Evolutionary conservation across 2,329 filamentous ascomycete genomes (phyloP).

Genomic region (Penicillium sp.): DNA sequence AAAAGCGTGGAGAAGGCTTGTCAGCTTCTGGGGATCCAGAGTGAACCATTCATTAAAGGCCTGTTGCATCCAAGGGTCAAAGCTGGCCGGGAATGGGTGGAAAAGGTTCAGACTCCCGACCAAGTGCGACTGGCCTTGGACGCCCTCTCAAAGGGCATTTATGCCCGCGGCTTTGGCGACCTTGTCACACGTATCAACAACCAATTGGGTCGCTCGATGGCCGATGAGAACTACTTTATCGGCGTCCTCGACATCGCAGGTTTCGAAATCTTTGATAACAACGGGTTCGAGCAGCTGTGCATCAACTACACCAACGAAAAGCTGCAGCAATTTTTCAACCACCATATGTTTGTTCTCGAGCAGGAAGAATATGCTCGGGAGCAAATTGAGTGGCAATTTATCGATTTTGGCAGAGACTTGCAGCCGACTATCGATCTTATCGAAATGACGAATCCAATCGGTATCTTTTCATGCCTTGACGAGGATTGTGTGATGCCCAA

Average conservation of each 20-base stretch:
- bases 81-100: constrained; percentile 94
- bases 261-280: constrained; percentile 97
- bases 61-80: constrained; percentile 90
- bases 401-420: constrained; percentile 93
- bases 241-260: constrained; percentile 98
- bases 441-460: constrained; percentile 91
- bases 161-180: constrained; percentile 91
- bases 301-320: constrained; percentile 99
- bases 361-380: constrained; percentile 97
- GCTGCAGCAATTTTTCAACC: constrained; percentile 98
- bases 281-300: constrained; percentile 97
- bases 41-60: constrained; percentile 80
- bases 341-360: constrained; percentile 99
- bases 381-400: constrained; percentile 99
- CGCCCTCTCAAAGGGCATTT: constrained; percentile 92
- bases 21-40: constrained; percentile 71
- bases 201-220: constrained; percentile 78
- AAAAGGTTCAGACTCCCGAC: constrained; percentile 95
- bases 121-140: constrained; percentile 87
- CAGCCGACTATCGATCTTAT: constrained; percentile 98
- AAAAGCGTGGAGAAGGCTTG: constrained; percentile 73
- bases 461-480: constrained; percentile 96
- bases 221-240: constrained; percentile 91
- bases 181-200: constrained; percentile 86
- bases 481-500: constrained; percentile 99